phyloP scores from a whole-genome alignment of 805 yeast genomes.

The Metschnikowia gruessii region DNA sequence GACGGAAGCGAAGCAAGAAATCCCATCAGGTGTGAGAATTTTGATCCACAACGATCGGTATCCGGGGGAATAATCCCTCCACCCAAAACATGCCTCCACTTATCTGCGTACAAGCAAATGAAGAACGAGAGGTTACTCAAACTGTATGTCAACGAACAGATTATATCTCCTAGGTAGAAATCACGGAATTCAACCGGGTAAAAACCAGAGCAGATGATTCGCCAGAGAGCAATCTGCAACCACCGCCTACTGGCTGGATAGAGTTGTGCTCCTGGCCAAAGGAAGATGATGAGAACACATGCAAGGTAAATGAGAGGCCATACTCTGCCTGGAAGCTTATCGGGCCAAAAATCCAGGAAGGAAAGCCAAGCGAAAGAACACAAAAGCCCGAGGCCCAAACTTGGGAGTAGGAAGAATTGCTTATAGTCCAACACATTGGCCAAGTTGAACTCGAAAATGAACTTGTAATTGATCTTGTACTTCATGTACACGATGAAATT shows the following conservation, averaged over 20 bases:
- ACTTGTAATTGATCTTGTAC: slow-evolving; percentile 81
- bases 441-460: slow-evolving; percentile 84
- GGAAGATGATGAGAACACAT: slow-evolving; percentile 42
- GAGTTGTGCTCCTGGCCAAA: slow-evolving; percentile 60
- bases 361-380: slow-evolving; percentile 73
- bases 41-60: slow-evolving; percentile 64
- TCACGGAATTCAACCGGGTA: slow-evolving; percentile 96
- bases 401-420: slow-evolving; percentile 64
- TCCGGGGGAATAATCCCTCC: slow-evolving; percentile 26
- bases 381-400: slow-evolving; percentile 53
- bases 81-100: slow-evolving; percentile 58
- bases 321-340: slow-evolving; percentile 57
- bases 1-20: slow-evolving; percentile 82
- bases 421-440: slow-evolving; percentile 61
- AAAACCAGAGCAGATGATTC: slow-evolving; percentile 76
- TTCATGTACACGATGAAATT: slow-evolving; percentile 71
- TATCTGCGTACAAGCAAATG: slow-evolving; percentile 73
- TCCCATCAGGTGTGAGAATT: slow-evolving; percentile 74
- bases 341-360: slow-evolving; percentile 65
- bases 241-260: slow-evolving; percentile 70
- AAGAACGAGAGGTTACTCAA: slow-evolving; percentile 82
- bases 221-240: slow-evolving; percentile 67
- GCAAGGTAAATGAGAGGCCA: slow-evolving; percentile 81
- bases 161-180: slow-evolving; percentile 87
- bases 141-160: slow-evolving; percentile 85